A percentile compares a stretch with the other conserved stretches of the same genome.
These are phyloP conservation scores for Fraxinus greggii DNA, from an alignment of 305 asterid species.

Conservation along the genomic window DNA sequence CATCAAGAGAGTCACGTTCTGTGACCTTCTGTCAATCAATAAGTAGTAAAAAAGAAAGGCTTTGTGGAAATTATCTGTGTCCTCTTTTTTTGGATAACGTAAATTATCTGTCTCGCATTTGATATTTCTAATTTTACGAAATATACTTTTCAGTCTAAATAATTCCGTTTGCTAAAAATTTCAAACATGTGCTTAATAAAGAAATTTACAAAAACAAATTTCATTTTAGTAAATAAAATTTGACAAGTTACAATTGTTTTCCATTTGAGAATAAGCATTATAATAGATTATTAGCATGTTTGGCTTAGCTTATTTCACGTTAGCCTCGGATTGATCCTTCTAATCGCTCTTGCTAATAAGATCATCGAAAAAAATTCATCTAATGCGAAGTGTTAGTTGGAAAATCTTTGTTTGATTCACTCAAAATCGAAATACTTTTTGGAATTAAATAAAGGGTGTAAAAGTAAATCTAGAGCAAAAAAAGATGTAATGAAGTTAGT, in stretches of 20 bases:
- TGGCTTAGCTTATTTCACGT: neutral
- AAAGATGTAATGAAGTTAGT: neutral
- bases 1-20: conserved; percentile 42
- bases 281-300: too few relatives aligned
- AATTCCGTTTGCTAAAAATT: too few relatives aligned
- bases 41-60: neutral
- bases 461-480: neutral
- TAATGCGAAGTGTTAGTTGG: neutral
- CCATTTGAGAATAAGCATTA: too few relatives aligned
- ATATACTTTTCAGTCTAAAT: neutral
- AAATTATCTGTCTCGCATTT: neutral
- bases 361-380: neutral
- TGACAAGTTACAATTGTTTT: neutral
- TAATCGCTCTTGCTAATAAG: neutral
- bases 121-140: neutral
- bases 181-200: too few relatives aligned
- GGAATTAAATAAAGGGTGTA: neutral
- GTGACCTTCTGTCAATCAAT: neutral
- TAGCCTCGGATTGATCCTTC: neutral
- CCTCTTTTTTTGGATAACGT: neutral
- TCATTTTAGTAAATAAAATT: neutral
- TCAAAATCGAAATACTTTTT: too few relatives aligned
- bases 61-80: neutral
- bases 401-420: neutral
- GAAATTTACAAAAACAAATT: neutral